phyloP scores from a whole-genome alignment of 2,329 filamentous ascomycete species.

The Penicillium fuscoglaucum region DNA sequence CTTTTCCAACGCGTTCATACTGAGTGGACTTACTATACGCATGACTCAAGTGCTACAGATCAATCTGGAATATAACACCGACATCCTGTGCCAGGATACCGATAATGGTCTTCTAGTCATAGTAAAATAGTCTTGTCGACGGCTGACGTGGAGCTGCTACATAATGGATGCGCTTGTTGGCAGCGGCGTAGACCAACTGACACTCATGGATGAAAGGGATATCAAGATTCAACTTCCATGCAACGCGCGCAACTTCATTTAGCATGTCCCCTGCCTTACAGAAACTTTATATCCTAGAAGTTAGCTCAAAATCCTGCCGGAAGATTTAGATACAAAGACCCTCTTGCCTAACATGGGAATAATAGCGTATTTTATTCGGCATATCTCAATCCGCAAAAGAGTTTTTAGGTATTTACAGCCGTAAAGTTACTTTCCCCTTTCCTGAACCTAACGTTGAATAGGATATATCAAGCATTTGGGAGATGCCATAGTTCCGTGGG shows the following conservation, averaged over 20 bases:
- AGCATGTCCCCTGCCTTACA: slow-evolving; percentile 31
- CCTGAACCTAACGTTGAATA: not conserved
- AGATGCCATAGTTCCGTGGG: slow-evolving; percentile 26
- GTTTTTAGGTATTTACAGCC: slow-evolving; percentile 15
- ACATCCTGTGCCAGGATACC: slow-evolving; percentile 28
- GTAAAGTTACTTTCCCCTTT: not conserved
- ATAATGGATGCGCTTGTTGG: slow-evolving; percentile 32
- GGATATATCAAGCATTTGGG: slow-evolving; percentile 27
- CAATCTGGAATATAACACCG: slow-evolving; percentile 35
- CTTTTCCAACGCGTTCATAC: slow-evolving; percentile 36
- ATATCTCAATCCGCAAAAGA: slow-evolving; percentile 24
- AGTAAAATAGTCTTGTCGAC: slow-evolving; percentile 31
- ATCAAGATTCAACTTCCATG: slow-evolving; percentile 37
- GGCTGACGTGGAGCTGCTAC: slow-evolving; percentile 37
- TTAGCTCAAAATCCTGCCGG: slow-evolving; percentile 18
- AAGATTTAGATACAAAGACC: slow-evolving; percentile 9
- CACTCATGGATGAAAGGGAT: slow-evolving; percentile 30
- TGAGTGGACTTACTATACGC: slow-evolving; percentile 33
- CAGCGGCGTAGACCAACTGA: slow-evolving; percentile 35
- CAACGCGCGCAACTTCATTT: slow-evolving; percentile 32
- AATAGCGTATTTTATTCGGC: slow-evolving; percentile 25
- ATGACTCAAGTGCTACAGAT: slow-evolving; percentile 35
- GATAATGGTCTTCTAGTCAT: slow-evolving; percentile 20
- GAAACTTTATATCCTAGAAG: slow-evolving; percentile 27
- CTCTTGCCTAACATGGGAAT: slow-evolving; percentile 24